Base-by-base conservation (phyloP, 441 rosid genomes). In the Biscutella laevigata region DNA sequence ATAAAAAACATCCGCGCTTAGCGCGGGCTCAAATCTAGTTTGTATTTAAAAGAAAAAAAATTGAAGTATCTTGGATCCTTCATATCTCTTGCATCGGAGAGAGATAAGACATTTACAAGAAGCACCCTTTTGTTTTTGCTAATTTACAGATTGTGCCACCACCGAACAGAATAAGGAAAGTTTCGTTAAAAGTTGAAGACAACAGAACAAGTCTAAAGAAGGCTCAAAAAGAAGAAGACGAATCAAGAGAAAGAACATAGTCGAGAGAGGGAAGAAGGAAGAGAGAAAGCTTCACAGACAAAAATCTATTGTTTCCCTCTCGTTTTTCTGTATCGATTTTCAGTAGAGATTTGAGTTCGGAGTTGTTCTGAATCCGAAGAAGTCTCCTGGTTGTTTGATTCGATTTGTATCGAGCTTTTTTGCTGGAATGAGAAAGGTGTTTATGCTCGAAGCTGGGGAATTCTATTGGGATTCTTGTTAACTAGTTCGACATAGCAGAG, bases 121-220 rank as follows among this genome's bases (percentile, higher is more conserved):
- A 8, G 5, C 30, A 39, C 57, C 69, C 68, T 53, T 29, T 1
- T 24, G 13, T 53, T 51, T 19, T 4, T 24, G 36, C n/a, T n/a
- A 72, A 81, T 72, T 77, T 79, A 77, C 86, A 29, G 11, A 59
- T 66, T 52, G n/a, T 71, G 78, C 79, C 84, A 70, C 27, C 65
- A 61, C 74, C 67, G 69, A 53, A 65, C 61, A 49, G 64, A 58
- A 16, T 39, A 61, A 49, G 63, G 56, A 53, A 48, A 48, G 45
- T 61, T 73, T 63, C 11, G 56, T 66, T 13, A 59, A 68, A 70
- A 41, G 54, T 64, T 11, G 49, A 54, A 57, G 63, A 49, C 52
- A 19, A 64, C 14, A 53, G 32, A 56, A 37, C 26, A 46, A 54
- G 8, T n/a, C n/a, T n/a, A n/a, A 15, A 15, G 11, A 40, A 53